Percentiles rank a stretch among this genome's conserved stretches.
Evolutionary conservation across 2,329 filamentous ascomycete species (phyloP).

Genomic region (Mycosphaerelloides madeirae): DNA sequence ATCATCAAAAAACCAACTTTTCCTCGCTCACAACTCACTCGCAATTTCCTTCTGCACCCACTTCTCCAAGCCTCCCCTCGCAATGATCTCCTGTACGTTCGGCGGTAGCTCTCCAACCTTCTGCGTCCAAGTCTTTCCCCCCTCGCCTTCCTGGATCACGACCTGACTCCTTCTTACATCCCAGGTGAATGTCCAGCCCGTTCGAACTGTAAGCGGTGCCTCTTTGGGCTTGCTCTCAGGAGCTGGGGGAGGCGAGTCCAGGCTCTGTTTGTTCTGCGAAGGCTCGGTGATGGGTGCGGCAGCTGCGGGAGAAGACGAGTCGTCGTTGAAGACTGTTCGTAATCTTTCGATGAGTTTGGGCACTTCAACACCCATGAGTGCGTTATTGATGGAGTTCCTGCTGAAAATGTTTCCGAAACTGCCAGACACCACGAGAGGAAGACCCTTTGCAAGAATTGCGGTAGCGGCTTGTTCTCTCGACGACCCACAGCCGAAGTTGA

Average conservation of each 20-base stretch:
- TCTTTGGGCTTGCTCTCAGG: slow-evolving; percentile 34
- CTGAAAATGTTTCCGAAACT: slow-evolving; percentile 82
- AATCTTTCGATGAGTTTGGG: slow-evolving; percentile 63
- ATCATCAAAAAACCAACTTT: slow-evolving; percentile 7
- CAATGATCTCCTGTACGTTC: slow-evolving; percentile 80
- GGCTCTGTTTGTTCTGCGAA: slow-evolving; percentile 45
- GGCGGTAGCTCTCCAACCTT: slow-evolving; percentile 78
- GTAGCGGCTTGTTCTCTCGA: slow-evolving; percentile 86
- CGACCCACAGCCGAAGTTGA: slow-evolving; percentile 81
- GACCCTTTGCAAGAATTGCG: slow-evolving; percentile 73
- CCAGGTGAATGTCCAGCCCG: slow-evolving; percentile 80
- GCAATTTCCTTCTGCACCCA: slow-evolving; percentile 73
- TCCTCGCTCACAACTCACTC: slow-evolving; percentile 3
- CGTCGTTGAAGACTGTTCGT: slow-evolving; percentile 52
- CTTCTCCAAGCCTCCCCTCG: slow-evolving; percentile 69
- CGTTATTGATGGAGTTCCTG: slow-evolving; percentile 76
- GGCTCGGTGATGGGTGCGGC: slow-evolving; percentile 47
- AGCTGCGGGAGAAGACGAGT: slow-evolving; percentile 11
- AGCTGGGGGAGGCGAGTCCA: slow-evolving; percentile 48
- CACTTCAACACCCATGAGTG: slow-evolving; percentile 66
- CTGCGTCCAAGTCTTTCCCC: slow-evolving; percentile 66
- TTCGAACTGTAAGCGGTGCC: slow-evolving; percentile 63
- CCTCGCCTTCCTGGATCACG: slow-evolving; percentile 63
- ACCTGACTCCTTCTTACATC: slow-evolving; percentile 70
- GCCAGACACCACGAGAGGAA: slow-evolving; percentile 73